A percentile compares a stretch with the other conserved stretches of the same genome.
Evolutionary conservation across 2,329 filamentous ascomycete species (phyloP).

Genomic region (Pezicula rhizophila): DNA sequence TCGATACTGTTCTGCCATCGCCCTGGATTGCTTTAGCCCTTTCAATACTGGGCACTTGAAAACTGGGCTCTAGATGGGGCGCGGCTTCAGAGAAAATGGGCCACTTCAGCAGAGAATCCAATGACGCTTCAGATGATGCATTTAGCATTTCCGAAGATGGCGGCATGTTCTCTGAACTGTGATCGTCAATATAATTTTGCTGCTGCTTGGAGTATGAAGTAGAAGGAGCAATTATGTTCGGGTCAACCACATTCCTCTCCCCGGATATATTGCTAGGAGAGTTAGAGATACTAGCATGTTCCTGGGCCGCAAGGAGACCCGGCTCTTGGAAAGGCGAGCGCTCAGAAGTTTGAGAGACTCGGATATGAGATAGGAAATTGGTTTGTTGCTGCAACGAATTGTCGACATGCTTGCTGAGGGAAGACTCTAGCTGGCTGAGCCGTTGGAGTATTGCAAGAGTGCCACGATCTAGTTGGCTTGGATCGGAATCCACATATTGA

Average conservation of each 20-base stretch:
- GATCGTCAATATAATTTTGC: neutral
- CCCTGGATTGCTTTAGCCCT: neutral
- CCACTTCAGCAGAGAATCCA: neutral
- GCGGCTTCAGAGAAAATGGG: neutral
- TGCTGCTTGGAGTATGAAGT: neutral
- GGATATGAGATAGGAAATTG: neutral
- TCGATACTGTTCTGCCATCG: neutral
- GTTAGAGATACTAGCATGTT: neutral
- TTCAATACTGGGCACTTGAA: neutral
- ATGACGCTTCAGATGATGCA: neutral
- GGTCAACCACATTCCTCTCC: no score
- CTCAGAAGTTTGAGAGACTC: neutral
- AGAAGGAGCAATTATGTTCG: neutral
- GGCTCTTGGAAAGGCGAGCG: neutral
- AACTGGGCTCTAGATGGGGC: neutral
- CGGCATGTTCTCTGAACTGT: neutral
- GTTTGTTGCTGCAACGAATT: neutral
- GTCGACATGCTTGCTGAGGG: neutral
- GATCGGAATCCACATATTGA: conserved; percentile 14
- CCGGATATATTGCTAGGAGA: no score
- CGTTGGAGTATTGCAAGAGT: conserved; percentile 16
- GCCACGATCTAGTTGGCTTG: conserved; percentile 16
- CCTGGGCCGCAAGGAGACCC: no score
- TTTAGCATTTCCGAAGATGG: neutral
- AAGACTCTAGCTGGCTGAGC: conserved; percentile 11